Evolutionary conservation across 2,329 filamentous ascomycete genomes (phyloP).

Genomic region (Xylogone sp.): DNA sequence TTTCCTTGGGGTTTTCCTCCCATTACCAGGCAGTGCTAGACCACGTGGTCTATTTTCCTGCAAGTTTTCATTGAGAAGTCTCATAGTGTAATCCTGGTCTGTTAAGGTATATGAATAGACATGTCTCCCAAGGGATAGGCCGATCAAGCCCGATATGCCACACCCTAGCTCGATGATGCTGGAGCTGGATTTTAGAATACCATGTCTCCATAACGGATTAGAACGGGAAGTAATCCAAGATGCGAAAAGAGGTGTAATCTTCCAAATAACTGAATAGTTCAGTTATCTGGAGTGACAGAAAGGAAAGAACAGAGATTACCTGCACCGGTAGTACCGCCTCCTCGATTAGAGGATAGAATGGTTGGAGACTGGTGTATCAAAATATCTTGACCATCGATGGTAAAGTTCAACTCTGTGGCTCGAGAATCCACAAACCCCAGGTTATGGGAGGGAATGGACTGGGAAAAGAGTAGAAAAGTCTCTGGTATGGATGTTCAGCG

Average conservation of each 20-base stretch:
- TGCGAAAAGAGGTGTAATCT: slow-evolving; percentile 79
- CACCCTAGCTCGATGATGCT: slow-evolving; percentile 80
- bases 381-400: slow-evolving; percentile 66
- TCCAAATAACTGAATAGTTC: slow-evolving; percentile 71
- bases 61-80: slow-evolving; percentile 73
- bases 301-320: slow-evolving; percentile 35
- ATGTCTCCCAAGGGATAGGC: slow-evolving; percentile 59
- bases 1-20: slow-evolving; percentile 19
- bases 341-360: slow-evolving; percentile 72
- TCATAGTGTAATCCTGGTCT: slow-evolving; percentile 82
- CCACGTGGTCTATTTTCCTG: slow-evolving; percentile 55
- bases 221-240: slow-evolving; percentile 65
- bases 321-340: slow-evolving; percentile 70
- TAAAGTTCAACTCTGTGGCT: slow-evolving; percentile 60
- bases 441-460: slow-evolving; percentile 67
- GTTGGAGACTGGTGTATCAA: slow-evolving; percentile 79
- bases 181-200: slow-evolving; percentile 50
- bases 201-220: slow-evolving; percentile 59
- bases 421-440: slow-evolving; percentile 82
- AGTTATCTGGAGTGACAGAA: slow-evolving; percentile 3
- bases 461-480: slow-evolving; percentile 82
- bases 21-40: slow-evolving; percentile 9
- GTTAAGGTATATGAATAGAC: slow-evolving; percentile 70
- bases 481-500: slow-evolving; percentile 48
- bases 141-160: slow-evolving; percentile 79